Evolutionary conservation across 2,329 filamentous ascomycete species (phyloP), one percentile per base, ranked within the genome.

Genomic region (Colletotrichum sp.): DNA sequence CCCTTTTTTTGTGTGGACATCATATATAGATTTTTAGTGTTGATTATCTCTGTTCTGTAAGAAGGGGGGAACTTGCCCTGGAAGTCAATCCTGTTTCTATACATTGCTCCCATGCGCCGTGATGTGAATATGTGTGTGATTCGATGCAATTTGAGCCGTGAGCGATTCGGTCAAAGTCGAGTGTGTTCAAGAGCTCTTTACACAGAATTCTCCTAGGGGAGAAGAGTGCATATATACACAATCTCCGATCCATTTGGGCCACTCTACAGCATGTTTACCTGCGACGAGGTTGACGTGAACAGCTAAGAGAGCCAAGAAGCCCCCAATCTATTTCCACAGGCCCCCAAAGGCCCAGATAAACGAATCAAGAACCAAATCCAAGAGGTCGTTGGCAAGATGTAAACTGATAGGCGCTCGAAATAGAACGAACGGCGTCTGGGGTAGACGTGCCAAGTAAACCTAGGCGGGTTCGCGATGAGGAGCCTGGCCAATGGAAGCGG

Each of bases 11-110:
- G 52, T 60, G n/a, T 73, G 73, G 70, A 76, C 49, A 73, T 39
- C 55, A 72, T 65, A 65, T 74, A 74, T 72, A 72, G 69, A 75
- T 68, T 75, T 72, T 75, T 75, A 72, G 72, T 72, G 36, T 68
- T 65, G 72, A 72, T 67, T 63, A 68, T 75, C 72, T 72, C 69
- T 72, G 69, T 72, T 75, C 62, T 71, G 63, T 75, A 26, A 44
- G 72, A 68, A 64, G 62, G 62, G 68, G 63, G 63, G 32, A 30
- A 36, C 28, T 72, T 72, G 62, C 62, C 55, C 72, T 72, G 52
- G 18, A 75, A 75, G 62, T 49, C 44, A 28, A 75, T 57, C 63
- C 6, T 75, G 39, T 64, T 72, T 55, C 28, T 75, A 57, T 10
- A 57, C 28, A 21, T 16, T 16, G 8, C 30, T 30, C 15, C 24